phyloP scores from a whole-genome alignment of 192 early-diverging fungal genomes.

The Rhizoclosmatium sp. region DNA sequence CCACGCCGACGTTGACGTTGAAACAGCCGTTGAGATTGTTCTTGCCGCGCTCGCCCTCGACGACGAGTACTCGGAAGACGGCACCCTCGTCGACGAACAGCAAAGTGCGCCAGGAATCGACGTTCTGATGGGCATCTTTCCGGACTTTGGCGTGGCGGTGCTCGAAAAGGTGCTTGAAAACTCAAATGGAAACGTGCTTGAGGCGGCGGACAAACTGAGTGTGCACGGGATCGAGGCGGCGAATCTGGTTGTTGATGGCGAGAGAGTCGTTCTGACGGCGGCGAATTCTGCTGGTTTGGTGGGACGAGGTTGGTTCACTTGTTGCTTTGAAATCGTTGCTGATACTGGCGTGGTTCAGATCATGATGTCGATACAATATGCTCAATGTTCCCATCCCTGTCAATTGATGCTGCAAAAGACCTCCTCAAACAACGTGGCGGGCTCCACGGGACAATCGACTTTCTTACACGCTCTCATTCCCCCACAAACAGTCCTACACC shows the following conservation, averaged over 20 bases:
- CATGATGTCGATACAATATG: constrained; percentile 18
- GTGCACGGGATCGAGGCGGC: not conserved
- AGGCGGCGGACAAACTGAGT: constrained; percentile 11
- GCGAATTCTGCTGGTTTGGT: not conserved
- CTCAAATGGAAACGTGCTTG: not conserved
- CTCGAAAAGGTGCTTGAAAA: not conserved
- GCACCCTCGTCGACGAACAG: not conserved
- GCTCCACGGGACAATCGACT: constrained; percentile 34
- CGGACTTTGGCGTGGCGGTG: not conserved
- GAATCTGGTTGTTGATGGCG: not conserved
- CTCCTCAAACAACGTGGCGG: constrained; percentile 31
- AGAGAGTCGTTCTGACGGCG: not conserved
- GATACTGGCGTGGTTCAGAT: not conserved
- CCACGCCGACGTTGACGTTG: not conserved
- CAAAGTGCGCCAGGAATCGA: not conserved
- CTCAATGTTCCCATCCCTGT: constrained; percentile 26
- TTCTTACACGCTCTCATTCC: constrained; percentile 11
- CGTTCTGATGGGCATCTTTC: not conserved
- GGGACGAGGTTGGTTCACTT: constrained; percentile 8
- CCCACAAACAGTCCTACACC: not conserved
- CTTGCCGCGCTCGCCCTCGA: constrained; percentile 4
- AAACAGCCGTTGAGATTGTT: constrained; percentile 17
- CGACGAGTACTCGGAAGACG: constrained; percentile 7
- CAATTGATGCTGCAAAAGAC: not conserved
- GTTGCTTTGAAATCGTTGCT: not conserved